Evolutionary conservation across 1,139 yeast genomes (phyloP), one percentile per base, ranked within the genome.

Genomic region (Taphrina communis): DNA sequence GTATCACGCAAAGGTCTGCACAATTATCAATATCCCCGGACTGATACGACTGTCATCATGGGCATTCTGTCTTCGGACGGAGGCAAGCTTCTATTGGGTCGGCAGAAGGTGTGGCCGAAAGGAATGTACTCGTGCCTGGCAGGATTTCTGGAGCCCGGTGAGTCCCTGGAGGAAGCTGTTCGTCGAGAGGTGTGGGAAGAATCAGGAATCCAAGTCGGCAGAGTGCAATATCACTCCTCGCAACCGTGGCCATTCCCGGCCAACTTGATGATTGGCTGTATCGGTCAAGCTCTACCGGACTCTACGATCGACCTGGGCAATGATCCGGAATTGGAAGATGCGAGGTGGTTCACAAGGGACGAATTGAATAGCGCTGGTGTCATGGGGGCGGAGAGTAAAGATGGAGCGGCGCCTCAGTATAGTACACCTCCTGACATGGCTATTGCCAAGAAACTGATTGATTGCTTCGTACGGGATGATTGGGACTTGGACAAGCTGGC

Each of bases 161-260:
- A 93, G 79, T 86, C 96, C 0, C 86, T 93, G 38, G 98, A 93
- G 78, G 88, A 87, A 58, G 95, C 97, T 14, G 90, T 95, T 44
- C 82, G 88, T 65, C 81, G 99, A 72, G 99, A 93, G 77, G 88
- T 90, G 50, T 92, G 96, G 92, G 99, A 93, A 77, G 99, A 93
- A 78, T 88, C 97, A 1, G 99, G 99, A 3, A 90, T 91, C 46
- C 82, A 80, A 57, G 86, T 89, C 66, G 81, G 84, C 50, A 75
- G 80, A 2, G 88, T 92, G 46, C 78, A 81, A 65, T 82, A 92
- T 65, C 80, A 88, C 41, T 82, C 86, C 76, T 85, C 94, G 8
- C 97, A 92, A 78, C 97, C 97, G 6, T 92, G 97, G 97, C 99
- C 98, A 35, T 93, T 87, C 79, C 98, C 98, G 0, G 91, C 91